Conservation (phyloP, 2,329 filamentous ascomycete species). For the Myriosclerotinia duriaeana region DNA sequence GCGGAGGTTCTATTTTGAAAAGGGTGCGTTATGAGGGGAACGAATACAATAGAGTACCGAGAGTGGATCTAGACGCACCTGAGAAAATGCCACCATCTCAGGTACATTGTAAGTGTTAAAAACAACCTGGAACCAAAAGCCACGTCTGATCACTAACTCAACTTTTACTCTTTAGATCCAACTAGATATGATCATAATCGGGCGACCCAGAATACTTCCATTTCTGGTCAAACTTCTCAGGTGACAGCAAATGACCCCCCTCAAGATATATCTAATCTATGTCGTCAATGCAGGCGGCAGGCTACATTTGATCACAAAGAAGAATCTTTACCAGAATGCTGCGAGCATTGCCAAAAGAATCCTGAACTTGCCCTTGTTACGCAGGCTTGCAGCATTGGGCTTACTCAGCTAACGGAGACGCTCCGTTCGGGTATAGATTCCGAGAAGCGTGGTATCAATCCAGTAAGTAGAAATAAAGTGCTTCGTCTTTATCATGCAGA, state of each 20-base stretch:
- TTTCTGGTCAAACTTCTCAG: slow-evolving; percentile 17
- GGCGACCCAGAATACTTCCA: slow-evolving; percentile 24
- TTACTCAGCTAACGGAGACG: slow-evolving; percentile 37
- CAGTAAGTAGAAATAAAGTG: slow-evolving; percentile 32
- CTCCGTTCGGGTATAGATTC: slow-evolving; percentile 36
- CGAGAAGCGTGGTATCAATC: slow-evolving; percentile 32
- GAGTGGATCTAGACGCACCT: slow-evolving; percentile 27
- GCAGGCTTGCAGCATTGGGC: slow-evolving; percentile 33
- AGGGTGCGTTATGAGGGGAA: slow-evolving; percentile 32
- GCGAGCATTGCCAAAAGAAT: slow-evolving; percentile 32
- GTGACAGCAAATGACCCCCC: slow-evolving; percentile 8
- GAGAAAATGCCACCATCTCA: slow-evolving; percentile 27
- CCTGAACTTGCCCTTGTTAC: slow-evolving; percentile 33
- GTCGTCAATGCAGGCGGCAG: slow-evolving; percentile 33
- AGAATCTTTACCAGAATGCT: slow-evolving; percentile 27
- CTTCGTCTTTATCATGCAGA: not conserved
- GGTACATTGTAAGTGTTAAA: slow-evolving; percentile 29
- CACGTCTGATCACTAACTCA: slow-evolving; percentile 27
- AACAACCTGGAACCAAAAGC: not conserved
- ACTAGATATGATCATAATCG: slow-evolving; percentile 26
- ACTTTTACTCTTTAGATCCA: slow-evolving; percentile 26
- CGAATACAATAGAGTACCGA: slow-evolving; percentile 30
- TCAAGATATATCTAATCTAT: slow-evolving; percentile 30
- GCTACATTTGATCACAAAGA: slow-evolving; percentile 29
- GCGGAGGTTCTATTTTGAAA: slow-evolving; percentile 29